Evolutionary conservation across 2,329 filamentous ascomycete genomes (phyloP).

Genomic region (Metarhizium humberi): DNA sequence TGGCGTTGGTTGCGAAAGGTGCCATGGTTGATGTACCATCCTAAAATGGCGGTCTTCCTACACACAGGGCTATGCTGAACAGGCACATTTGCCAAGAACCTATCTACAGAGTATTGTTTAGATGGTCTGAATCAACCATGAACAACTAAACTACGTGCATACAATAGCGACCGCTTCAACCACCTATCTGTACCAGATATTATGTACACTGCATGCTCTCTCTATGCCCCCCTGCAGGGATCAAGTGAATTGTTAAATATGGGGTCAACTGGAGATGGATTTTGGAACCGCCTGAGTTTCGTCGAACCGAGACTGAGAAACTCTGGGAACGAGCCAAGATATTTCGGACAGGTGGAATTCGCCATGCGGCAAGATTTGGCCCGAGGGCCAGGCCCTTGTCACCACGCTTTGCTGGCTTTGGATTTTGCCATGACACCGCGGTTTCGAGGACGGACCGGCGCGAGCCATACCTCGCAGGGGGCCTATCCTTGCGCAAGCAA

Average conservation of each 20-base stretch:
- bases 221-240: too few relatives aligned
- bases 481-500: conserved; percentile 15
- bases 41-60: neutral
- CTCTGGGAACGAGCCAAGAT: neutral
- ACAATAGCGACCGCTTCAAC: neutral
- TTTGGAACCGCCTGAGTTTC: too few relatives aligned
- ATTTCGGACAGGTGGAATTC: neutral
- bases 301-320: neutral
- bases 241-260: too few relatives aligned
- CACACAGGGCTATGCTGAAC: neutral
- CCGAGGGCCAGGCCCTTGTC: neutral
- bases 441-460: neutral
- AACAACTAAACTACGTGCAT: neutral
- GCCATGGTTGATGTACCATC: neutral
- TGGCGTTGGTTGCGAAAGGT: neutral
- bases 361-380: neutral
- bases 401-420: neutral
- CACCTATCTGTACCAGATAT: too few relatives aligned
- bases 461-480: conserved; percentile 6
- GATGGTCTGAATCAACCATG: neutral
- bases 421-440: neutral
- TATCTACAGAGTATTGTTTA: neutral
- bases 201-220: too few relatives aligned
- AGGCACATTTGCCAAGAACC: neutral
- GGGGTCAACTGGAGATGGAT: too few relatives aligned